These are phyloP conservation scores for Alternaria sp. DNA, from an alignment of 2,329 filamentous ascomycete species.

Conservation along the genomic window DNA sequence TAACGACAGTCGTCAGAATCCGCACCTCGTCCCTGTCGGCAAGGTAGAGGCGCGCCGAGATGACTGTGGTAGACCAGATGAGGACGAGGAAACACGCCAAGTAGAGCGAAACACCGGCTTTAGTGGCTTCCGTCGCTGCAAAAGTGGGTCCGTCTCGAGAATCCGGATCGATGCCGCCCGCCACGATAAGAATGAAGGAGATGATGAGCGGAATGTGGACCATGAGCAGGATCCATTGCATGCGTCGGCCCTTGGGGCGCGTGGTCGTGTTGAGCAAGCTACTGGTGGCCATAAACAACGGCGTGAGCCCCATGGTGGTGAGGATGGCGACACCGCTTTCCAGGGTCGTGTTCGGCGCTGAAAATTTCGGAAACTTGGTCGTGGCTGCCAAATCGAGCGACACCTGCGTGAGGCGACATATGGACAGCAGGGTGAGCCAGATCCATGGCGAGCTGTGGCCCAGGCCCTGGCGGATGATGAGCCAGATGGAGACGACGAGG, in stretches of 20 bases:
- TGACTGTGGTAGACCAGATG: constrained; percentile 45
- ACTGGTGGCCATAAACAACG: constrained; percentile 45
- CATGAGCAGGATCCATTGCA: constrained; percentile 47
- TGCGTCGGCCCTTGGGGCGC: constrained; percentile 43
- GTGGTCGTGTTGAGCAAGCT: constrained; percentile 43
- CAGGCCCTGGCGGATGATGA: constrained; percentile 39
- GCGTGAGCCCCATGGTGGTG: constrained; percentile 45
- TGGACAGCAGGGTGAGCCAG: constrained; percentile 37
- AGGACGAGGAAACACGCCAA: constrained; percentile 42
- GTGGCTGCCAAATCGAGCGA: constrained; percentile 46
- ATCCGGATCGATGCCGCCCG: constrained; percentile 44
- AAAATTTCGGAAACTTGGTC: constrained; percentile 27
- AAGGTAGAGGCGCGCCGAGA: constrained; percentile 43
- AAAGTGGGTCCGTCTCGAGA: constrained; percentile 40
- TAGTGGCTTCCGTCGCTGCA: constrained; percentile 43
- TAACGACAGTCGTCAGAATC: constrained; percentile 44
- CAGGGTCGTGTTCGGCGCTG: constrained; percentile 34
- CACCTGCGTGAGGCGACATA: constrained; percentile 45
- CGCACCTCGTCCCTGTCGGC: constrained; percentile 41
- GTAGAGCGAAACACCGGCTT: constrained; percentile 44
- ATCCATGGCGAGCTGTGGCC: constrained; percentile 45
- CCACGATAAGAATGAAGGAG: constrained; percentile 45
- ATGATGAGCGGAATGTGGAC: constrained; percentile 42
- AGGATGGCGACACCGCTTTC: constrained; percentile 45
- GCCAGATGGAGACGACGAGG: constrained; percentile 35